Evolutionary conservation across 257 asterid genomes (phyloP), one percentile per base, ranked within the genome.

Genomic region (Przewalskia tangutica): DNA sequence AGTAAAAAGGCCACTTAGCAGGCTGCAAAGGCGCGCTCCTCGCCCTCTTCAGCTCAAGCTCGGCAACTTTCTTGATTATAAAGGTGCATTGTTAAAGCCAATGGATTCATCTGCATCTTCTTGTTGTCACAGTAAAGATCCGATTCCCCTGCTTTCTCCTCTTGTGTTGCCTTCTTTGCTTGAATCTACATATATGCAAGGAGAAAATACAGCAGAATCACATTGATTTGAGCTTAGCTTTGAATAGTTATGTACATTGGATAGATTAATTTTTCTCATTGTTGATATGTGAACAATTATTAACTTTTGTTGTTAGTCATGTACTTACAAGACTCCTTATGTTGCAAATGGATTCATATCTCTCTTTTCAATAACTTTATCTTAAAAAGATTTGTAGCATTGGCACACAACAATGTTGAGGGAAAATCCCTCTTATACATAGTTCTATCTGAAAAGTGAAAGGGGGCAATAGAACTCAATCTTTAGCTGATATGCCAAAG

Each of bases 81-180:
- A 78, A 16, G n/a, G 63, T 63, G 82, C 82, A 38, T 62, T 34
- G 71, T 63, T 7, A 76, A 50, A 51, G 77, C 83, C 54, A 63
- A 10, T 51, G 84, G 42, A 34, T 44, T 75, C 82, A 4, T 2
- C 83, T 62, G n/a, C 42, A 60, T 76, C 76, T 40, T 89, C 84
- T 3, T 82, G 73, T 85, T 87, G 70, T 77, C 78, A 85, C 2
- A 85, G 86, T 84, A 90, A 86, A 89, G 92, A 89, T 83, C 90
- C 94, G 0, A 88, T 89, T 77, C 92, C 92, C 71, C 88, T 90
- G 77, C 91, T 90, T 9, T 86, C 94, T 63, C 92, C 94, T 34
- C 89, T 89, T 36, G 89, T 88, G 63, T 79, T 89, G 88, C 92
- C 94, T 62, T 86, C 90, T 23, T 76, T 89, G 91, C 81, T 89